Percentiles rank a stretch among this genome's conserved stretches.
Conservation (phyloP, 306 rosid genomes). For the Oxytropis ochrocephala region DNA sequence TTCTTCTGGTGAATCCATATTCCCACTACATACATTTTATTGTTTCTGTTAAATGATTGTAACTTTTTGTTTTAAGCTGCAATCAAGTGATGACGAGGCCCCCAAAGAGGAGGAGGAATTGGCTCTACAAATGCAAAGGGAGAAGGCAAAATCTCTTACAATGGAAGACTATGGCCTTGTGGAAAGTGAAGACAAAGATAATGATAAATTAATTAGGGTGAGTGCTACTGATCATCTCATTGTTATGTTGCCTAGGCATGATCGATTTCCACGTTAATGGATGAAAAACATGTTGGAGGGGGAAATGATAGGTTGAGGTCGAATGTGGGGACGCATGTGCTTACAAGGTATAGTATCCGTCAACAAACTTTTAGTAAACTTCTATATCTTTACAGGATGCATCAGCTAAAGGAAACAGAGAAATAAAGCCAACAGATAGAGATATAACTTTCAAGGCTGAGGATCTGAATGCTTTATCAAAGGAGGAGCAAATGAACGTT, state of each 20-base stretch:
- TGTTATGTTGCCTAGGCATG: not conserved
- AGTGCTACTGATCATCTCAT: conserved; percentile 10
- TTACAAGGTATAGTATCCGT: conserved; percentile 8
- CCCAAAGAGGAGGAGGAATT: conserved; percentile 66
- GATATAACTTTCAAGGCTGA: conserved; percentile 37
- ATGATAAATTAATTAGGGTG: conserved; percentile 53
- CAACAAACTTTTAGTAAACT: conserved; percentile 1
- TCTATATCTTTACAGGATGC: conserved; percentile 48
- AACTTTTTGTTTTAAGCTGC: conserved; percentile 33
- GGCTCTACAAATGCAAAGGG: conserved; percentile 51
- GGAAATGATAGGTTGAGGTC: not conserved
- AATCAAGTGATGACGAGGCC: conserved; percentile 77
- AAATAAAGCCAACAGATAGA: conserved; percentile 23
- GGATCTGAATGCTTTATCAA: conserved; percentile 66
- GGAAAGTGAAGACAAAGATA: conserved; percentile 38
- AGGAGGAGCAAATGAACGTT: conserved; percentile 68
- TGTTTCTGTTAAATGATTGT: conserved; percentile 20
- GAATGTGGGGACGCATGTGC: not conserved
- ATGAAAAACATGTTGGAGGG: not conserved
- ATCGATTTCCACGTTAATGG: conserved; percentile 4
- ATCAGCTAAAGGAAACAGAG: conserved; percentile 34
- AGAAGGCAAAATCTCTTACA: conserved; percentile 43
- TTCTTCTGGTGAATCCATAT: not conserved
- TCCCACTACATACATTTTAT: not conserved
- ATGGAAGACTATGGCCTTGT: conserved; percentile 64